Evolutionary conservation across 768 basidiomycete genomes (phyloP).

Genomic region (Hygrophorus pudorinus): DNA sequence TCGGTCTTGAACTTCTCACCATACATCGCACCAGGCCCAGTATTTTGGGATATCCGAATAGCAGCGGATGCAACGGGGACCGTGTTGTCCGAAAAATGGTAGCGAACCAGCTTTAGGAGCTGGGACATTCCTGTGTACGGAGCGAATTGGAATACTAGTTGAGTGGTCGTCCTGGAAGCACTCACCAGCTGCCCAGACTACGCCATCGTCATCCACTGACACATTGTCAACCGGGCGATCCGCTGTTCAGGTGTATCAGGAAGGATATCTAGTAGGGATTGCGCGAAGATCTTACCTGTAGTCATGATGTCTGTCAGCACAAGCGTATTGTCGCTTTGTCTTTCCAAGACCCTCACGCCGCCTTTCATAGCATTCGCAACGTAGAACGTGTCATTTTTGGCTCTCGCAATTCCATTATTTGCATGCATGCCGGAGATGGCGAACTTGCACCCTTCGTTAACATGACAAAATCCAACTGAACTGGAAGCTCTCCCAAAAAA

Average conservation of each 20-base stretch:
- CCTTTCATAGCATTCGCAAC: conserved; percentile 39
- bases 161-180: not conserved
- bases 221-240: conserved; percentile 54
- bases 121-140: conserved; percentile 33
- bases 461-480: conserved; percentile 58
- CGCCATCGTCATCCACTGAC: conserved; percentile 46
- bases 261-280: conserved; percentile 3
- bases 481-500: conserved; percentile 25
- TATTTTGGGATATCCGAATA: conserved; percentile 43
- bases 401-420: conserved; percentile 54
- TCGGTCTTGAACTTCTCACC: conserved; percentile 51
- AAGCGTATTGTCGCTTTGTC: conserved; percentile 49
- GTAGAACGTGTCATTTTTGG: conserved; percentile 47
- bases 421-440: conserved; percentile 39
- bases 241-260: conserved; percentile 10
- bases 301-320: conserved; percentile 41
- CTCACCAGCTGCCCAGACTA: conserved; percentile 54
- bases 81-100: conserved; percentile 35
- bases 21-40: conserved; percentile 38
- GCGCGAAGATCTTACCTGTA: conserved; percentile 30
- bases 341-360: conserved; percentile 42
- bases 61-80: conserved; percentile 37
- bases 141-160: not conserved
- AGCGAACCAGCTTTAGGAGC: conserved; percentile 18
- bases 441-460: conserved; percentile 48